phyloP scores from a whole-genome alignment of 441 rosid species.

The Isatis lusitanica region DNA sequence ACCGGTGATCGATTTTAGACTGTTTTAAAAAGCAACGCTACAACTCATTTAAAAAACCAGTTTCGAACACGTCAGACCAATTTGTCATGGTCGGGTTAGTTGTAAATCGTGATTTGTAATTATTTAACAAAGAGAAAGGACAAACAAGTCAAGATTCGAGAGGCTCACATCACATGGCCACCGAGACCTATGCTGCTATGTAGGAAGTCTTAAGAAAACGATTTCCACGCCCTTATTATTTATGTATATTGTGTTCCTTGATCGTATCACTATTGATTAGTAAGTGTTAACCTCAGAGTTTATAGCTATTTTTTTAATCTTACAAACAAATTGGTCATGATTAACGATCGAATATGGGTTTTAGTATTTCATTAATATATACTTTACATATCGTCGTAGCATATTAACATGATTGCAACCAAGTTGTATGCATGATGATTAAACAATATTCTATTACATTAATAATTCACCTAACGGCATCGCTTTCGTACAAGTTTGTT shows the following conservation, averaged over 20 bases:
- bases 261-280: neutral
- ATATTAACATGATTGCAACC: conserved; percentile 11
- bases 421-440: conserved; percentile 15
- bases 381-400: neutral
- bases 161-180: conserved; percentile 17
- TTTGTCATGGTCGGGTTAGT: neutral
- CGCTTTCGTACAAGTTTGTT: conserved; percentile 9
- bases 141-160: neutral
- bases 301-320: neutral
- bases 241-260: neutral
- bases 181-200: neutral
- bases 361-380: neutral
- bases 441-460: neutral
- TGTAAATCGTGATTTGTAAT: neutral
- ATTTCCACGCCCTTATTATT: neutral
- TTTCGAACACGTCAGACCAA: neutral
- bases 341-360: neutral
- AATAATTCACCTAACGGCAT: neutral
- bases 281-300: neutral
- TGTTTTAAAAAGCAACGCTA: neutral
- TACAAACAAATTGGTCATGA: neutral
- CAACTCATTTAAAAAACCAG: neutral
- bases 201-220: neutral
- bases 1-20: neutral
- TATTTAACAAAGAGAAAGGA: neutral